A percentile compares a stretch with the other conserved stretches of the same genome.
These are phyloP conservation scores for Scleromitrula shiraiana DNA, from an alignment of 2,329 filamentous ascomycete species.

Conservation along the genomic window DNA sequence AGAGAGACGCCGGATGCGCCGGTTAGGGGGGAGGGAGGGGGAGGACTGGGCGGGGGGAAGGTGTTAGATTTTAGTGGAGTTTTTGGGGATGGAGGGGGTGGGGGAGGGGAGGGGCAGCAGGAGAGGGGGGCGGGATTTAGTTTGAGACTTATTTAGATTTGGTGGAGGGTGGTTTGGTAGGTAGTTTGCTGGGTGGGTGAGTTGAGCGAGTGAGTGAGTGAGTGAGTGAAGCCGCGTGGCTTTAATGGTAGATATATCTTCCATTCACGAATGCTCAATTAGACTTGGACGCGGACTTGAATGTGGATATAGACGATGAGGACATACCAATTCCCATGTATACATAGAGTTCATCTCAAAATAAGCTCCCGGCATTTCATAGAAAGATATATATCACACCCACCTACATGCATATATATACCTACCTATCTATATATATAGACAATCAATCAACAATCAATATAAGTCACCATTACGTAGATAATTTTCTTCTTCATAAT, in stretches of 20 bases:
- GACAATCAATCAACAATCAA: background rate
- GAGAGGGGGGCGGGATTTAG: constrained; percentile 58
- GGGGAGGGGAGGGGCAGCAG: constrained; percentile 46
- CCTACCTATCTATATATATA: background rate
- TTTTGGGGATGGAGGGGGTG: constrained; percentile 58
- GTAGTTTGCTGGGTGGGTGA: background rate
- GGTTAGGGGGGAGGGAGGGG: constrained; percentile 55
- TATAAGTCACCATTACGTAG: too few relatives aligned
- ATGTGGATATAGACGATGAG: background rate
- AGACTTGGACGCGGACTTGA: too few relatives aligned
- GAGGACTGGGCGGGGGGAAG: background rate
- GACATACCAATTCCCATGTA: constrained; percentile 1
- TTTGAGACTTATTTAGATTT: constrained; percentile 49
- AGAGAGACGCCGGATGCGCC: constrained; percentile 77
- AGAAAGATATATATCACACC: background rate
- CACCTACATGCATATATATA: background rate
- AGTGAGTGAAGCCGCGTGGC: too few relatives aligned
- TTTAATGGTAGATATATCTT: too few relatives aligned
- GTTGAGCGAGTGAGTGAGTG: background rate
- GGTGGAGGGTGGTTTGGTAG: background rate
- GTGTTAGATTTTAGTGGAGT: constrained; percentile 61
- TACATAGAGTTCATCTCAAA: background rate
- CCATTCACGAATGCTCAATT: too few relatives aligned
- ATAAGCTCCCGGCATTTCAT: background rate
- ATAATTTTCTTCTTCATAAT: too few relatives aligned